Base-by-base conservation (phyloP, 1,139 yeast genomes). In the Candida labiduridarum region DNA sequence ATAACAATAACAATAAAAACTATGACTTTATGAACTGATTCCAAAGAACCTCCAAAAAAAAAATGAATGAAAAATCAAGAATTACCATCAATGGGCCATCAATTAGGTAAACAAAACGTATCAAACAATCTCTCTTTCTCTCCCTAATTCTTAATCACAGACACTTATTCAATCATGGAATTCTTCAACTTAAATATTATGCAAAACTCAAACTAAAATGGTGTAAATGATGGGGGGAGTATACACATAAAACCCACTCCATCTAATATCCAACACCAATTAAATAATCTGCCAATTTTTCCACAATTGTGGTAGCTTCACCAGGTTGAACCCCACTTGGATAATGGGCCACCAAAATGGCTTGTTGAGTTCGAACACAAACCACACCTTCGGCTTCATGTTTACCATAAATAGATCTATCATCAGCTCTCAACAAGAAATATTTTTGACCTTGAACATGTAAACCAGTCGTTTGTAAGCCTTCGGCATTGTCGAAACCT, bases 271-370 rank as follows among this genome's bases (percentile, higher is more conserved):
- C 89, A 52, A 87, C 94, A 62, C 91, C 76, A 65, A 92, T 90
- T 73, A 94, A 82, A 67, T 94, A 92, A 68, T 92, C 98, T 43
- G 96, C 98, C 74, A 94, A 81, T 67, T 90, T 92, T 70, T 94
- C 99, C 51, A 92, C 97, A 57, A 91, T 87, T 61, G 88, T 83
- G 55, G 97, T 88, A 51, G 99, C 99, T 65, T 89, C 97, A 59
- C 96, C 97, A 31, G 98, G 91, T 67, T 86, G 95, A 47, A 89
- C 85, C 51, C 90, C 90, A 16, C 85, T 81, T 12, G 97, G 96
- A 68, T 94, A 95, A 71, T 94, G 98, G n/a, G 95, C 97, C 64
- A 95, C 74, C 65, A 94, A 74, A 52, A 94, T 84, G 41, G 98
- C 91, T 72, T 92, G 98, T 66, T 85, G 88, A 52, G 98, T 91